A percentile compares a stretch with the other conserved stretches of the same genome.
Conservation (phyloP, 2,329 filamentous ascomycete genomes). For the Pseudogymnoascus verrucosus region DNA sequence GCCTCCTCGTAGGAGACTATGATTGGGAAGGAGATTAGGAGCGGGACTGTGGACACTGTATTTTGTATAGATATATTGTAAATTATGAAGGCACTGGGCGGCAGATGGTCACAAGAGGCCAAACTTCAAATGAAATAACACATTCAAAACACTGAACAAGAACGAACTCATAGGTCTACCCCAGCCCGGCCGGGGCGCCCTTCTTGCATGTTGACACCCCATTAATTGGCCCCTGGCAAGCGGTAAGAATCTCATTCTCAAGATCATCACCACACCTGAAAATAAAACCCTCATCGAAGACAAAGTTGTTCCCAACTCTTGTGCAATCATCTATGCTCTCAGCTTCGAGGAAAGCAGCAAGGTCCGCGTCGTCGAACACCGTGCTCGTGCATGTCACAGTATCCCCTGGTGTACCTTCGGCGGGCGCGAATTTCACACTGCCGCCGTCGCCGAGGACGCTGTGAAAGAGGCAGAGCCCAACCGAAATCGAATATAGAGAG, state of each 20-base stretch:
- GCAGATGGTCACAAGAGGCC: not conserved
- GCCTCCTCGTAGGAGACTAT: not conserved
- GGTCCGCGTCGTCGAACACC: not conserved
- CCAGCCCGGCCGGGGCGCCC: not conserved
- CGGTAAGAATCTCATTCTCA: not conserved
- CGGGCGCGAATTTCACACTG: not conserved
- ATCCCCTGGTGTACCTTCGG: not conserved
- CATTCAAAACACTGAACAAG: not conserved
- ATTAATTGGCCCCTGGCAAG: not conserved
- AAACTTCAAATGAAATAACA: slow-evolving; percentile 8
- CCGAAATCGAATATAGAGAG: not conserved
- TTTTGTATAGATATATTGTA: slow-evolving; percentile 7
- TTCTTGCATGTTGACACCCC: not conserved
- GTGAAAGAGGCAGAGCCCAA: not conserved
- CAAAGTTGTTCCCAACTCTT: not conserved
- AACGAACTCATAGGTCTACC: not conserved
- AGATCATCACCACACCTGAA: not conserved
- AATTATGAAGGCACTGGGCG: not conserved
- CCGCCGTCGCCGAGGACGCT: not conserved
- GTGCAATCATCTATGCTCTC: not conserved
- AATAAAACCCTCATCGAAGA: not conserved
- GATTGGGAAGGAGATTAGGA: not conserved
- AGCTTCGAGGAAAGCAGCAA: not conserved
- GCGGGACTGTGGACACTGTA: slow-evolving; percentile 3
- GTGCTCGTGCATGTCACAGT: not conserved